These are phyloP conservation scores for Linnemannia zychae DNA, from an alignment of 192 early-diverging fungal genomes.

Conservation along the genomic window DNA sequence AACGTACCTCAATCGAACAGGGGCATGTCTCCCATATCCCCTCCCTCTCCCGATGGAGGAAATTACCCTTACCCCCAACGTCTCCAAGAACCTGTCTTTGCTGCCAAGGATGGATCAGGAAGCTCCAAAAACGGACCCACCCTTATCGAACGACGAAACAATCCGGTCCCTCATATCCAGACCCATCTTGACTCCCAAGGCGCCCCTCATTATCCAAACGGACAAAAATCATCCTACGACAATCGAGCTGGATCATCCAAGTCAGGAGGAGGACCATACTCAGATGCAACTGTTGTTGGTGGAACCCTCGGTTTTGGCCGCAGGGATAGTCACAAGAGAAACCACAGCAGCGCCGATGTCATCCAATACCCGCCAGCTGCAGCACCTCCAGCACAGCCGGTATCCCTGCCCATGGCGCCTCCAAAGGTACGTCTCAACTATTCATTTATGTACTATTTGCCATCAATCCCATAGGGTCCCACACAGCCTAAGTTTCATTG, in stretches of 20 bases:
- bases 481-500: neutral
- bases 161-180: slow-evolving; percentile 53
- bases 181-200: slow-evolving; percentile 26
- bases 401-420: neutral
- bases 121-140: slow-evolving; percentile 36
- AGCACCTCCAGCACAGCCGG: neutral
- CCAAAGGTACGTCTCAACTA: slow-evolving; percentile 14
- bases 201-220: slow-evolving; percentile 4
- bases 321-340: slow-evolving; percentile 43
- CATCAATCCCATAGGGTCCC: no score
- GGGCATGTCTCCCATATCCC: slow-evolving; percentile 53
- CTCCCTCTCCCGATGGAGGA: slow-evolving; percentile 37
- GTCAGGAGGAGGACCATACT: slow-evolving; percentile 11
- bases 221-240: slow-evolving; percentile 25
- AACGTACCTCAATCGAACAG: slow-evolving; percentile 38
- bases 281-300: slow-evolving; percentile 47
- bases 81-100: slow-evolving; percentile 16
- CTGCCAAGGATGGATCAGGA: slow-evolving; percentile 1
- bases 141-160: slow-evolving; percentile 44
- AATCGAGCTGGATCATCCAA: neutral
- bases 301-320: slow-evolving; percentile 49
- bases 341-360: slow-evolving; percentile 55
- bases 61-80: slow-evolving; percentile 18
- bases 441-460: neutral
- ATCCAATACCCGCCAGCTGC: slow-evolving; percentile 35